A percentile compares a stretch with the other conserved stretches of the same genome.
Conservation (phyloP, 495 filamentous ascomycete genomes). For the Aspergillus homomorphus region DNA sequence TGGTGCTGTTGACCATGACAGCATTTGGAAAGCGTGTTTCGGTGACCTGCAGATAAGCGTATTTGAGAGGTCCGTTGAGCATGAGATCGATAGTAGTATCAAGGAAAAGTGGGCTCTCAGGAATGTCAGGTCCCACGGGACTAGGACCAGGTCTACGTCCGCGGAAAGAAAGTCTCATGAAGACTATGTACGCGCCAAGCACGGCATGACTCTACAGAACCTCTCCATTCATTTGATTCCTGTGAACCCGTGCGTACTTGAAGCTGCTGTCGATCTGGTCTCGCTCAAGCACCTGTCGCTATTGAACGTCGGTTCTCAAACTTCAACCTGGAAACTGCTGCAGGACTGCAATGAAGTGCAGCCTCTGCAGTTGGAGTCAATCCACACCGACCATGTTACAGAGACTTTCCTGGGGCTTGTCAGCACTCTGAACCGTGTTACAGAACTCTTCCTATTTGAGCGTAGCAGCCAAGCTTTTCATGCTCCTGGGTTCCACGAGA, state of each 20-base stretch:
- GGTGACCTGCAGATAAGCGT: too few relatives aligned
- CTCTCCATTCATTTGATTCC: constrained; percentile 57
- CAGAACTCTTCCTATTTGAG: constrained; percentile 59
- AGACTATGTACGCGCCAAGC: neutral
- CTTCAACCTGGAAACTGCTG: constrained; percentile 53
- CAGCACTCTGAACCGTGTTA: constrained; percentile 44
- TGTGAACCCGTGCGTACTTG: constrained; percentile 50
- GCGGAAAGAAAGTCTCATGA: neutral
- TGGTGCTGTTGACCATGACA: too few relatives aligned
- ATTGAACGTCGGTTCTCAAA: constrained; percentile 59
- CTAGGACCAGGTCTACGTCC: too few relatives aligned
- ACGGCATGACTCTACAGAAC: constrained; percentile 48
- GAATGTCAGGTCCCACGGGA: neutral
- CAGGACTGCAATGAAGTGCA: constrained; percentile 45
- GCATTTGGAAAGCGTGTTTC: too few relatives aligned
- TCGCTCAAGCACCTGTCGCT: constrained; percentile 52
- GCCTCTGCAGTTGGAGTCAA: constrained; percentile 49
- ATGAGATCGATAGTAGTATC: too few relatives aligned
- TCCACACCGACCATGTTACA: constrained; percentile 61
- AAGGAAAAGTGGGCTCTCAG: neutral
- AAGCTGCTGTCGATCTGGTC: constrained; percentile 49
- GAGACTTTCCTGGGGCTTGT: constrained; percentile 48
- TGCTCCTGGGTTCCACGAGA: too few relatives aligned
- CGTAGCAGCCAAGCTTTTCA: constrained; percentile 41
- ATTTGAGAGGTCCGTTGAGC: too few relatives aligned